phyloP scores from a whole-genome alignment of 441 rosid genomes.

The Populus hybrid region DNA sequence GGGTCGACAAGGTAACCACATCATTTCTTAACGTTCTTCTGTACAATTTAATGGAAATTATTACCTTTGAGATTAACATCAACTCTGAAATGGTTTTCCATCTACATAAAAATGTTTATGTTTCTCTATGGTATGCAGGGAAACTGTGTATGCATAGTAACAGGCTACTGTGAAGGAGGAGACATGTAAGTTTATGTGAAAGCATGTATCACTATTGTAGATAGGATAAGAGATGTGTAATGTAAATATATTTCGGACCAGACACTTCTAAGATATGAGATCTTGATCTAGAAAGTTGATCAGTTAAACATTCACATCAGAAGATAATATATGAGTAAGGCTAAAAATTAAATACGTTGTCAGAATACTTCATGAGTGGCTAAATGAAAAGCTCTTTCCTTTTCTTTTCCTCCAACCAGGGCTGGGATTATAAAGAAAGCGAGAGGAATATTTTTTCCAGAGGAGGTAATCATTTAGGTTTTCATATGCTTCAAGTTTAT shows the following conservation, averaged over 20 bases:
- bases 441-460: conserved; percentile 66
- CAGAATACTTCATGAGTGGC: conserved; percentile 5
- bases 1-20: conserved; percentile 82
- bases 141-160: conserved; percentile 63
- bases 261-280: not conserved
- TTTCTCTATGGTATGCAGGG: conserved; percentile 41
- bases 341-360: not conserved
- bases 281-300: not conserved
- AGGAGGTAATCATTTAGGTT: conserved; percentile 58
- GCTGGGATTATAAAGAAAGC: conserved; percentile 76
- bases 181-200: conserved; percentile 64
- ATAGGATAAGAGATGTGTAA: not conserved
- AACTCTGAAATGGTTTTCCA: not conserved
- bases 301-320: not conserved
- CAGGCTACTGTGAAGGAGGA: conserved; percentile 80
- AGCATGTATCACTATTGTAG: not conserved
- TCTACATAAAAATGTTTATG: not conserved
- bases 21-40: conserved; percentile 3
- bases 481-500: conserved; percentile 4
- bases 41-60: not conserved
- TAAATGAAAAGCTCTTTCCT: conserved; percentile 1
- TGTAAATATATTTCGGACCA: not conserved
- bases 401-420: conserved; percentile 38
- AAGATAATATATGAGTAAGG: not conserved
- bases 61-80: not conserved